A percentile compares a stretch with the other conserved stretches of the same genome.
Evolutionary conservation across 2,329 filamentous ascomycete genomes (phyloP).

Genomic region (Cladorrhinum sp.): DNA sequence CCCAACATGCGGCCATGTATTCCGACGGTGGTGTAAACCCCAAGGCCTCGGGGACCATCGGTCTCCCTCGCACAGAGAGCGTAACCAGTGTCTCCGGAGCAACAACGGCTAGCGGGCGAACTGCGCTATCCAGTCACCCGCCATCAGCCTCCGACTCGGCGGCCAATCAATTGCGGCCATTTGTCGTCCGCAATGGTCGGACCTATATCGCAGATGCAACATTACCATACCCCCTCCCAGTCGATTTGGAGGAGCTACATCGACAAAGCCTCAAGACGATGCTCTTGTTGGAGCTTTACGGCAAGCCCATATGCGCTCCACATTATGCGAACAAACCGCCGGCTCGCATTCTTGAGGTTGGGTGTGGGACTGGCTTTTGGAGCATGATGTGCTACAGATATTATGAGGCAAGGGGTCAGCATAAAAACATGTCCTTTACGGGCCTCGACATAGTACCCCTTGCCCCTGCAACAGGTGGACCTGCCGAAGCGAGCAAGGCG

Average conservation of each 20-base stretch:
- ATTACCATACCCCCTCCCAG: constrained; percentile 78
- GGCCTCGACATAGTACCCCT: constrained; percentile 75
- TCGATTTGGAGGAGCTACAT: constrained; percentile 83
- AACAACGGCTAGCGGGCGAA: constrained; percentile 35
- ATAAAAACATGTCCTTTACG: constrained; percentile 70
- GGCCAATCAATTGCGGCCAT: constrained; percentile 45
- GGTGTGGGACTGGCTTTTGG: constrained; percentile 87
- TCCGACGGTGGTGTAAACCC: constrained; percentile 23
- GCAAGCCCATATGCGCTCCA: constrained; percentile 73
- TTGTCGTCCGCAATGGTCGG: constrained; percentile 72
- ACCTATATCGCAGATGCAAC: constrained; percentile 75
- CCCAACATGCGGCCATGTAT: constrained; percentile 38
- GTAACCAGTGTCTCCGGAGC: constrained; percentile 46
- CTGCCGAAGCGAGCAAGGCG: constrained; percentile 6
- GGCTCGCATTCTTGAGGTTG: constrained; percentile 76
- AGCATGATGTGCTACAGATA: constrained; percentile 82
- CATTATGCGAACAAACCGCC: constrained; percentile 65
- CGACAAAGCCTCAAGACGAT: constrained; percentile 82
- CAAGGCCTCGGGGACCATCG: constrained; percentile 19
- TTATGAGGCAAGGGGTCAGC: constrained; percentile 62
- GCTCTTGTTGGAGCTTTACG: constrained; percentile 76
- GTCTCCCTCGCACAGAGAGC: constrained; percentile 41
- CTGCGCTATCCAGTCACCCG: constrained; percentile 49
- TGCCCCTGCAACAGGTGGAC: constrained; percentile 22
- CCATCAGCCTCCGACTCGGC: constrained; percentile 41